Conservation (phyloP, 352 stramenopile genomes). For the Discostella stelligera region DNA sequence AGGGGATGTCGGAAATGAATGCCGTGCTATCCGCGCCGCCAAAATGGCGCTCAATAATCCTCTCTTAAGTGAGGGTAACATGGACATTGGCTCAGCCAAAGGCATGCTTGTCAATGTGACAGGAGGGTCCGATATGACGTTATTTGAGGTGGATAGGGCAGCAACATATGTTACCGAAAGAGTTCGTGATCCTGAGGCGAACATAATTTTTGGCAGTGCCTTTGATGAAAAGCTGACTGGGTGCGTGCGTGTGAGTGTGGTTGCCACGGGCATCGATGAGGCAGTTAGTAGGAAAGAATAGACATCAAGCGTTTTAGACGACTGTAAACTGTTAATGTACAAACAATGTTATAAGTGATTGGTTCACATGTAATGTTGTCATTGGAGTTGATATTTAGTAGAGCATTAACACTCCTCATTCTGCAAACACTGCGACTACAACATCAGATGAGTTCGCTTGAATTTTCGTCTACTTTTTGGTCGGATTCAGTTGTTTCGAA, state of each 20-base stretch:
- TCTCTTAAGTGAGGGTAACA: constrained; percentile 54
- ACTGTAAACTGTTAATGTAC: too few relatives aligned
- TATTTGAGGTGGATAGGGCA: constrained; percentile 85
- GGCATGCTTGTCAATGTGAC: constrained; percentile 95
- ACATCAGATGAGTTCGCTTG: too few relatives aligned
- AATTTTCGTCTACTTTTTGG: too few relatives aligned
- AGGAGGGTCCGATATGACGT: constrained; percentile 90
- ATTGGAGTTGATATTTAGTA: too few relatives aligned
- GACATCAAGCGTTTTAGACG: not conserved
- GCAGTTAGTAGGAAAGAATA: not conserved
- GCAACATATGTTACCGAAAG: constrained; percentile 77
- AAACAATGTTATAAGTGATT: too few relatives aligned
- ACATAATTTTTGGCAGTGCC: constrained; percentile 83
- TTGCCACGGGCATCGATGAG: constrained; percentile 69
- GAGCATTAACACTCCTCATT: too few relatives aligned
- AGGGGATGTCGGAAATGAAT: constrained; percentile 67
- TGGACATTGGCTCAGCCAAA: constrained; percentile 61
- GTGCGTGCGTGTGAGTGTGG: constrained; percentile 54
- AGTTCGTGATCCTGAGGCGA: constrained; percentile 78
- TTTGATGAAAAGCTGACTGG: constrained; percentile 58
- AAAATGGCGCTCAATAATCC: constrained; percentile 67
- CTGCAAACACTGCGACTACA: too few relatives aligned
- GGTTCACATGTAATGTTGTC: too few relatives aligned
- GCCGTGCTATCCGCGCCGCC: constrained; percentile 74
- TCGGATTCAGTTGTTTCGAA: too few relatives aligned